Conservation (phyloP, 192 early-diverging fungal species). For the Thoreauomyces humboldtii region DNA sequence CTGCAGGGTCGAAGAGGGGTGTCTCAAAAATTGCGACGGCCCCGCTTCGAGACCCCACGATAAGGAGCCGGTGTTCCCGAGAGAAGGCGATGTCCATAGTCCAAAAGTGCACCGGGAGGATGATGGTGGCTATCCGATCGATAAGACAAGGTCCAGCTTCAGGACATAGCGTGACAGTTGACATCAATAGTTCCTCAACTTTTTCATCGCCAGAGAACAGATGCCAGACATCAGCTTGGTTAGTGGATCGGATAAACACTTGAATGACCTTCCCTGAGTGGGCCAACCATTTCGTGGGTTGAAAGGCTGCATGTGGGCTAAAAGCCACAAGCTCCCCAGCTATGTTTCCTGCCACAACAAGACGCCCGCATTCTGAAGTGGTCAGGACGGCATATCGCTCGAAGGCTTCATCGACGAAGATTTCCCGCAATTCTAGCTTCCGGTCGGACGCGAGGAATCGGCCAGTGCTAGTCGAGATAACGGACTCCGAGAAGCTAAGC, state of each 20-base stretch:
- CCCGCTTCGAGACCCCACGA: slow-evolving; percentile 29
- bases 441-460: background rate
- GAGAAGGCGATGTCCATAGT: slow-evolving; percentile 19
- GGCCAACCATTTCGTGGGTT: slow-evolving; percentile 35
- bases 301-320: slow-evolving; percentile 45
- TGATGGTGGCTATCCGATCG: background rate
- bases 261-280: slow-evolving; percentile 48
- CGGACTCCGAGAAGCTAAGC: background rate
- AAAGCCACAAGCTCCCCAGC: slow-evolving; percentile 53
- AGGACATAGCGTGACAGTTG: background rate
- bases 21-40: slow-evolving; percentile 30
- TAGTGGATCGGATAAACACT: slow-evolving; percentile 28
- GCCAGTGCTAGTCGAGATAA: background rate
- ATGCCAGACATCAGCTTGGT: background rate
- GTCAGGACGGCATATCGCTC: slow-evolving; percentile 54
- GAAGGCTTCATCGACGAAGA: slow-evolving; percentile 35
- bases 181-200: slow-evolving; percentile 15
- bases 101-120: slow-evolving; percentile 16
- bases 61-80: background rate
- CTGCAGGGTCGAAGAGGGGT: background rate
- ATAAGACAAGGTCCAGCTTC: background rate
- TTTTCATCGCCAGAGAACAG: slow-evolving; percentile 12
- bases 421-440: background rate
- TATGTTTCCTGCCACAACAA: slow-evolving; percentile 55
- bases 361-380: slow-evolving; percentile 47